Evolutionary conservation across 164 flowering plant species (phyloP), one percentile per base, ranked within the genome.

Genomic region (Macadamia integrifolia): DNA sequence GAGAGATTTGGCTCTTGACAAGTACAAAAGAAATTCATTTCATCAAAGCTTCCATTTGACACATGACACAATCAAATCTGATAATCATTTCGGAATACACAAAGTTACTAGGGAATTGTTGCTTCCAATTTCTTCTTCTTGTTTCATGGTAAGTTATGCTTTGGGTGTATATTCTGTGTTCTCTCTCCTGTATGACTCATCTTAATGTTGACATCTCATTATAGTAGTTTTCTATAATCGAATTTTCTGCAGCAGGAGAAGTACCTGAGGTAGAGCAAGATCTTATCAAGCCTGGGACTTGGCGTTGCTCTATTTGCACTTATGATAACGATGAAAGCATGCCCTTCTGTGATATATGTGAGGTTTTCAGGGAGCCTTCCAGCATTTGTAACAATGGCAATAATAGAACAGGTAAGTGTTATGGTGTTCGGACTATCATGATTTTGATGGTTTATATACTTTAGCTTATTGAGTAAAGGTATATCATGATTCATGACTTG

Each of bases 241-340:
- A 40, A 40, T 18, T 74, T 66, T 2, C 40, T 65, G 64, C 46
- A 59, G 53, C 75, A 81, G 88, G 55, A 46, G 71, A 69, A 65
- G 67, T 67, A 74, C 67, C 76, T 71, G 74, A 76, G 53, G 68
- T 67, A 40, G 74, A 58, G 58, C 66, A 76, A 59, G 81, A 77
- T 60, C 53, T 56, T 48, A 9, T 58, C 7, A 79, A 66, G 66
- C 64, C 79, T 72, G 83, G 81, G 57, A 31, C 80, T 60, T 94
- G 99, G 99, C 72, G 84, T 57, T 94, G 99, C 77, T 68, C 90
- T 44, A 84, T 94, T 66, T 94, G 99, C 75, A 94, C 97, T 17
- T 94, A 81, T 78, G 97, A 91, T 66, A 94, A 94, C 76, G 93
- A 87, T 32, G 87, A 87, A 61, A 64, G 69, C 56, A 71, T 88